Evolutionary conservation across 371 early-diverging fungal genomes (phyloP).

Genomic region (Mucor irregularis): DNA sequence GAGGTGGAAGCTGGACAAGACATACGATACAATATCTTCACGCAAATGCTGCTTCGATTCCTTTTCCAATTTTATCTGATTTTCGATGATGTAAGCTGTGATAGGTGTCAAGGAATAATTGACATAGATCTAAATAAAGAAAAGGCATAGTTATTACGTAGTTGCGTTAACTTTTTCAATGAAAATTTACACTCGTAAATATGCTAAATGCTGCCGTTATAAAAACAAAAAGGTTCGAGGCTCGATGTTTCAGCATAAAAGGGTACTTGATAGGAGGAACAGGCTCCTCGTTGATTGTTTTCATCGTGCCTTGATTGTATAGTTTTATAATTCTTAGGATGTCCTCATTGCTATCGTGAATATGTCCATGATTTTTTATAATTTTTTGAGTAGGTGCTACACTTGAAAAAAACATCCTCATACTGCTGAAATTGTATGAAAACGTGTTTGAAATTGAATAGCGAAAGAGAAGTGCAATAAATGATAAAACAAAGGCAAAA

Average conservation of each 20-base stretch:
- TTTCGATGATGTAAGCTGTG: constrained; percentile 3
- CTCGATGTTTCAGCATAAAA: constrained; percentile 5
- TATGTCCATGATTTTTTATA: not conserved
- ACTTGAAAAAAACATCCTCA: not conserved
- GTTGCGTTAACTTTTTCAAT: not conserved
- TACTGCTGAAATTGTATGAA: not conserved
- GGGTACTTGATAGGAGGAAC: not conserved
- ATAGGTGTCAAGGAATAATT: not conserved
- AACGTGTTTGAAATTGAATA: not conserved
- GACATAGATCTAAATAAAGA: constrained; percentile 6
- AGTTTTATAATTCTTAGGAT: constrained; percentile 9
- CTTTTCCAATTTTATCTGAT: not conserved
- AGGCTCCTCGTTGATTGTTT: not conserved
- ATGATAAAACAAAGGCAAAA: not conserved
- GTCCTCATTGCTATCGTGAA: constrained; percentile 12
- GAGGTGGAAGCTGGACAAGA: constrained; percentile 5
- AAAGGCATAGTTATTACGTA: not conserved
- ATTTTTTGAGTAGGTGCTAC: not conserved
- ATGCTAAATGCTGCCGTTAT: not conserved
- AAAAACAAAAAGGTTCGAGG: constrained; percentile 12
- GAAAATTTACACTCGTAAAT: constrained; percentile 4
- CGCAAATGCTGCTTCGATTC: not conserved
- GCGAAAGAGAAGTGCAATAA: not conserved
- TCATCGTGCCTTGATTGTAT: constrained; percentile 4
- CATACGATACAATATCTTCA: not conserved